Evolutionary conservation across 768 basidiomycete genomes (phyloP).

Genomic region (Crepidotus variabilis): DNA sequence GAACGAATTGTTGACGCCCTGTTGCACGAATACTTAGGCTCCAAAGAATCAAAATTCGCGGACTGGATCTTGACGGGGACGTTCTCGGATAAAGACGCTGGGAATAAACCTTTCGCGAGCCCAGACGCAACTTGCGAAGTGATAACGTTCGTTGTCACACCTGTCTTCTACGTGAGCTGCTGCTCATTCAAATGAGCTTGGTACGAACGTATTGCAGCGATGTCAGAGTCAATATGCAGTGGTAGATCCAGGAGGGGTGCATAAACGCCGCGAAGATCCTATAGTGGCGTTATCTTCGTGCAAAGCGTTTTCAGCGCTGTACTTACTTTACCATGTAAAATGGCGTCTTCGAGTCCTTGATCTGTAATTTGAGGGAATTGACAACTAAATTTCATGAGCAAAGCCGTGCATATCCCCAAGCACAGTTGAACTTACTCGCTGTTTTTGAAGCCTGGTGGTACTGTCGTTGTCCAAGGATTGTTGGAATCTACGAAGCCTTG

Average conservation of each 20-base stretch:
- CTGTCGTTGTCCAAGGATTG: constrained; percentile 39
- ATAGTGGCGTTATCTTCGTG: background rate
- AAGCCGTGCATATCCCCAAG: background rate
- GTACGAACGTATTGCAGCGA: constrained; percentile 33
- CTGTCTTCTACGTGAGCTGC: constrained; percentile 15
- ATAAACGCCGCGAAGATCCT: constrained; percentile 45
- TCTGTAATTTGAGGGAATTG: constrained; percentile 48
- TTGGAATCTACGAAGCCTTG: constrained; percentile 30
- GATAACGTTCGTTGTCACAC: constrained; percentile 50
- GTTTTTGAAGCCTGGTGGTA: constrained; percentile 41
- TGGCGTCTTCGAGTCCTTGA: constrained; percentile 39
- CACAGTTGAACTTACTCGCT: constrained; percentile 31
- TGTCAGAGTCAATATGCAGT: constrained; percentile 25
- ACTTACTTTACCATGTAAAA: constrained; percentile 39
- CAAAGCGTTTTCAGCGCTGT: background rate
- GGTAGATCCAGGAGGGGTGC: constrained; percentile 35
- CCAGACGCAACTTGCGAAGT: constrained; percentile 51
- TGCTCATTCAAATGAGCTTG: background rate
- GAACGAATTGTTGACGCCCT: constrained; percentile 29
- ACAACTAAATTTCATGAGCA: constrained; percentile 26
- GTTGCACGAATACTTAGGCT: constrained; percentile 41
- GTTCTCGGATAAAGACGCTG: constrained; percentile 23
- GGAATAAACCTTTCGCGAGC: constrained; percentile 42
- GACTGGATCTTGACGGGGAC: constrained; percentile 36
- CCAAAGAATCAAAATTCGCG: constrained; percentile 40